phyloP scores from a whole-genome alignment of 306 rosid genomes.

The Parietaria judaica region DNA sequence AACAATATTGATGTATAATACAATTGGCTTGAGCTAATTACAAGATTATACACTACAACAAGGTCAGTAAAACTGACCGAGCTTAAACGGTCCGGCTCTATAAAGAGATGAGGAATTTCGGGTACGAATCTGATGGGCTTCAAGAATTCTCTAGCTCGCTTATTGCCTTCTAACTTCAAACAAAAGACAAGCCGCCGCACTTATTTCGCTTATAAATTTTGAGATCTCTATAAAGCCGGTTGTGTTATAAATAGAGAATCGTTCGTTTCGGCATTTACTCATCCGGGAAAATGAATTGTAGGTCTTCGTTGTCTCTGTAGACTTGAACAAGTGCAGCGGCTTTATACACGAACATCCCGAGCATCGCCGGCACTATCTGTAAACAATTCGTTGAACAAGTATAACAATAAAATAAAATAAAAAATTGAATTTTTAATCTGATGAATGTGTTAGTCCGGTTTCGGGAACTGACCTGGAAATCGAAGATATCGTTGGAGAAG shows the following conservation, averaged over 20 bases:
- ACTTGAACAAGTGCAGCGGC: slow-evolving; percentile 87
- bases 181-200: neutral
- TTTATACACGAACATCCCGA: slow-evolving; percentile 91
- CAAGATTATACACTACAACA: neutral
- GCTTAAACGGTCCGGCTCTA: neutral
- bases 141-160: too few species aligned
- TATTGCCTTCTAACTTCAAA: too few species aligned
- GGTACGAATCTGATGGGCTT: too few species aligned
- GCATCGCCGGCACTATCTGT: slow-evolving; percentile 88
- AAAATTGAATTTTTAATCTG: neutral
- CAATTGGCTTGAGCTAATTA: neutral
- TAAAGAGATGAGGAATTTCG: too few species aligned
- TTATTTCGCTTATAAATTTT: slow-evolving; percentile 5
- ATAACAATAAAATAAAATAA: neutral
- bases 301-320: slow-evolving; percentile 81
- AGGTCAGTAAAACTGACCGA: neutral
- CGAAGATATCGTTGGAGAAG: slow-evolving; percentile 49
- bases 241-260: slow-evolving; percentile 11
- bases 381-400: slow-evolving; percentile 7
- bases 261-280: slow-evolving; percentile 23
- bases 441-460: neutral
- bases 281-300: slow-evolving; percentile 56
- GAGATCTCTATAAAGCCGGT: neutral
- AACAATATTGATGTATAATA: neutral
- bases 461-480: slow-evolving; percentile 66